Conservation (phyloP, 108 stramenopile species). For the Fragilariopsis cylindrus region DNA sequence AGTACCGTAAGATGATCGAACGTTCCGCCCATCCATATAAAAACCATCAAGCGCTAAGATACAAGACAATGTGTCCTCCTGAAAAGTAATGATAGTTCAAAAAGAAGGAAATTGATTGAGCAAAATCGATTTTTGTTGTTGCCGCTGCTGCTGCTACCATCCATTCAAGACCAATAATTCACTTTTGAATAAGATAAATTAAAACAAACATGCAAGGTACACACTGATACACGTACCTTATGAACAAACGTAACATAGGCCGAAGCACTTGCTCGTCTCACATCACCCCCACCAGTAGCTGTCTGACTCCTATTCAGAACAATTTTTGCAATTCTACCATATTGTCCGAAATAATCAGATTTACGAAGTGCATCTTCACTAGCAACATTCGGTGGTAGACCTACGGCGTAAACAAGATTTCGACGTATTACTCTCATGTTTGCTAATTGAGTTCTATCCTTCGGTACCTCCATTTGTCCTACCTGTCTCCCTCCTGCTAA, state of each 20-base stretch:
- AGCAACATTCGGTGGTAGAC: slow-evolving; percentile 85
- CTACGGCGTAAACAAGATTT: slow-evolving; percentile 95
- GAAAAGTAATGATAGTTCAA: slow-evolving; percentile 5
- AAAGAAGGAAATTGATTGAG: slow-evolving; percentile 5
- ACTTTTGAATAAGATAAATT: not conserved
- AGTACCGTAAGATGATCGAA: slow-evolving; percentile 97
- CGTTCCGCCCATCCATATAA: slow-evolving; percentile 84
- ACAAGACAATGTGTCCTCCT: slow-evolving; percentile 89
- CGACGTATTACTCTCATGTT: slow-evolving; percentile 97
- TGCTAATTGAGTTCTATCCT: slow-evolving; percentile 89
- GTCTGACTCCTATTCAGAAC: slow-evolving; percentile 87
- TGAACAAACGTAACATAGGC: slow-evolving; percentile 97
- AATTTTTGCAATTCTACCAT: slow-evolving; percentile 96
- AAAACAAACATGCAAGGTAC: not conserved
- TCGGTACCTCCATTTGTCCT: slow-evolving; percentile 73
- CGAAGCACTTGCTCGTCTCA: slow-evolving; percentile 73
- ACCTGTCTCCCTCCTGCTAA: slow-evolving; percentile 35
- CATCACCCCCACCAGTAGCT: slow-evolving; percentile 52
- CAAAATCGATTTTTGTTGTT: too few relatives aligned
- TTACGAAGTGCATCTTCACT: slow-evolving; percentile 86
- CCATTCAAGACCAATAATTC: too few relatives aligned
- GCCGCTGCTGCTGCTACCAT: too few relatives aligned
- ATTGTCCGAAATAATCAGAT: slow-evolving; percentile 97
- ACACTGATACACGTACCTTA: slow-evolving; percentile 53
- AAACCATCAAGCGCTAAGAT: slow-evolving; percentile 91